Evolutionary conservation across 1,139 yeast genomes (phyloP).

Genomic region (Saccharomyces hybrid): DNA sequence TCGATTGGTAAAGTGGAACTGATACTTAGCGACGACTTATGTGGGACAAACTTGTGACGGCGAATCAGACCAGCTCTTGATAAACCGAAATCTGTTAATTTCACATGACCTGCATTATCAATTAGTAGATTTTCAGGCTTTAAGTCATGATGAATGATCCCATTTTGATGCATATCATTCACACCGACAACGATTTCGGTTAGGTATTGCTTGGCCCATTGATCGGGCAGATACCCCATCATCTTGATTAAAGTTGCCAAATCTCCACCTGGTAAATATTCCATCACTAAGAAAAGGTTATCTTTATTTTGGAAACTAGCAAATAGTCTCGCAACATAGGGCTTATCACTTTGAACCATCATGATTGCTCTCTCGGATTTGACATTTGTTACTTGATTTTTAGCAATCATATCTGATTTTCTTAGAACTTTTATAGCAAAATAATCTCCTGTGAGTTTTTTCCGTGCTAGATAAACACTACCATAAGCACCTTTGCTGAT

Average conservation of each 20-base stretch:
- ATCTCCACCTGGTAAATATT: slow-evolving; percentile 93
- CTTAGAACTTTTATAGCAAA: slow-evolving; percentile 92
- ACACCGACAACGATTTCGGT: slow-evolving; percentile 91
- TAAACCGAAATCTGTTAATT: slow-evolving; percentile 90
- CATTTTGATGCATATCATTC: slow-evolving; percentile 76
- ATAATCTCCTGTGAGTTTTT: slow-evolving; percentile 84
- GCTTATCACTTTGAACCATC: slow-evolving; percentile 94
- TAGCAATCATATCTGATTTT: slow-evolving; percentile 93
- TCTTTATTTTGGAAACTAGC: slow-evolving; percentile 86
- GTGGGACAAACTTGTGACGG: slow-evolving; percentile 45
- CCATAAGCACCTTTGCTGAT: slow-evolving; percentile 98
- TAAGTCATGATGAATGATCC: slow-evolving; percentile 88
- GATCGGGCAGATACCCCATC: slow-evolving; percentile 72
- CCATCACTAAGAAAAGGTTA: slow-evolving; percentile 89
- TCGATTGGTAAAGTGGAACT: slow-evolving; percentile 2
- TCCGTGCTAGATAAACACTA: slow-evolving; percentile 77
- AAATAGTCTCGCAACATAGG: slow-evolving; percentile 85
- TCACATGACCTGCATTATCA: slow-evolving; percentile 80
- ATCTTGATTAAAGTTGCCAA: slow-evolving; percentile 78
- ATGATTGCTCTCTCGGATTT: slow-evolving; percentile 92
- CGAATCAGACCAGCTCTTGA: slow-evolving; percentile 84
- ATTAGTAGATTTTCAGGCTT: slow-evolving; percentile 91
- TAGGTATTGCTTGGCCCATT: slow-evolving; percentile 80
- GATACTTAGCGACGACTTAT: slow-evolving; percentile 9
- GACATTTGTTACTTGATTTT: slow-evolving; percentile 91